These are phyloP conservation scores for Orbilia quercus DNA, from an alignment of 2,329 filamentous ascomycete species.

Conservation along the genomic window DNA sequence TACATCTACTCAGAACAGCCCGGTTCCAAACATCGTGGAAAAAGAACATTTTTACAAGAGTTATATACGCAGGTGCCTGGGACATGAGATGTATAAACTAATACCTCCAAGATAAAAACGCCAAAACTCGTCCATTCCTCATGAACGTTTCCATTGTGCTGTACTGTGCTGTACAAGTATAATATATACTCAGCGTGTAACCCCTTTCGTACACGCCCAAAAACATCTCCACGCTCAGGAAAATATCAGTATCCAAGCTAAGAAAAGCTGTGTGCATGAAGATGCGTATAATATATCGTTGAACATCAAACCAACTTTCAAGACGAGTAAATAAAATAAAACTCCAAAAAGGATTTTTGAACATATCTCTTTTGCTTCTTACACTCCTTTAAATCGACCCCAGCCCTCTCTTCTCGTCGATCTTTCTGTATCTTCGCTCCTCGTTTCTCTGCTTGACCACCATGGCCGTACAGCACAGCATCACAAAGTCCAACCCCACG, in stretches of 20 bases:
- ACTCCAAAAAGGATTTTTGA: neutral
- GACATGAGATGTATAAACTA: slow-evolving; percentile 49
- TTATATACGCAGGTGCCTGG: slow-evolving; percentile 35
- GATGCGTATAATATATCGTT: too few species aligned
- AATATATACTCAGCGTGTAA: neutral
- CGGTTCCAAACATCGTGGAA: slow-evolving; percentile 23
- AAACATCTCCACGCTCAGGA: neutral
- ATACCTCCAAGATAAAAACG: slow-evolving; percentile 40
- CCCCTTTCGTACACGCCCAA: neutral
- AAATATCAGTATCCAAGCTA: too few species aligned
- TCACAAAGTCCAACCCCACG: slow-evolving; percentile 76
- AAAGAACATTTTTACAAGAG: neutral
- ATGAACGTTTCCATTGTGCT: neutral
- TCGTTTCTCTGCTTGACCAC: slow-evolving; percentile 84
- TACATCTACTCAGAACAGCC: slow-evolving; percentile 20
- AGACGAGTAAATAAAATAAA: neutral
- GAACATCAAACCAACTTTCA: too few species aligned
- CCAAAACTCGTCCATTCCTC: slow-evolving; percentile 12
- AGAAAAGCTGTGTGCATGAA: too few species aligned
- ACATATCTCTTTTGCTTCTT: neutral
- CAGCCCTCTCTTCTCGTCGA: slow-evolving; percentile 79
- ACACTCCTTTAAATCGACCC: slow-evolving; percentile 63
- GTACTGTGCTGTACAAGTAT: too few species aligned
- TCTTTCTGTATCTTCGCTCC: slow-evolving; percentile 79
- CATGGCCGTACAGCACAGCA: slow-evolving; percentile 78